Evolutionary conservation across 306 rosid species (phyloP).

Genomic region (Senna siamea): DNA sequence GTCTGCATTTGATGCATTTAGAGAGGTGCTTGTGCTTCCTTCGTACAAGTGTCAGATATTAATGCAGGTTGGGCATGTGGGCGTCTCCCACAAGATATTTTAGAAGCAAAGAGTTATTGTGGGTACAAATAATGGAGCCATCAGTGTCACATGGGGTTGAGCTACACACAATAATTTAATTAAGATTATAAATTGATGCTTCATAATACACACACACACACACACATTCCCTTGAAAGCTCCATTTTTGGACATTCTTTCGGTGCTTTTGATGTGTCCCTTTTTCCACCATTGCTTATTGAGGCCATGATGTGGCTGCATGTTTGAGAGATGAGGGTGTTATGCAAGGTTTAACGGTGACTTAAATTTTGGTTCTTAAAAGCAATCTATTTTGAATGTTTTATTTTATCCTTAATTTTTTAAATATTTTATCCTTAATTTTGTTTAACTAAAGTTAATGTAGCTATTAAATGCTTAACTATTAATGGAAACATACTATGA

Average conservation of each 20-base stretch:
- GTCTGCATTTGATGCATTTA: too few relatives aligned
- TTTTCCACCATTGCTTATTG: constrained; percentile 2
- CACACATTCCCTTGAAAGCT: not conserved
- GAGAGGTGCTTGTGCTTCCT: not conserved
- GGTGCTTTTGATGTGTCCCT: constrained; percentile 34
- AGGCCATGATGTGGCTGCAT: not conserved
- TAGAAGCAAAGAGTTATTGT: constrained; percentile 25
- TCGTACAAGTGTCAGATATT: constrained; percentile 19
- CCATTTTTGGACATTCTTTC: not conserved
- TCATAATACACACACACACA: not conserved
- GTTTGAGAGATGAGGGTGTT: too few relatives aligned
- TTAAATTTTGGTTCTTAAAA: not conserved
- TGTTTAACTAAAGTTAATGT: too few relatives aligned
- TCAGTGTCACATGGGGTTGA: constrained; percentile 56
- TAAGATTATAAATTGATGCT: constrained; percentile 15
- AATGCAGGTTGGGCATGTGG: constrained; percentile 54
- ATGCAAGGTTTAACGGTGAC: too few relatives aligned
- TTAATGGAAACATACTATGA: too few relatives aligned
- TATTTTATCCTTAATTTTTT: too few relatives aligned
- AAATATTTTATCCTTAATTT: too few relatives aligned
- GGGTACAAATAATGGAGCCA: constrained; percentile 43
- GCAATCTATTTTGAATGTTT: too few relatives aligned
- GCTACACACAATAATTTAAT: not conserved
- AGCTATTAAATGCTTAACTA: too few relatives aligned
- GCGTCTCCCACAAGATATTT: constrained; percentile 35